A percentile compares a stretch with the other conserved stretches of the same genome.
These are phyloP conservation scores for Saccharomyces hybrid DNA, from an alignment of 1,139 yeast species.

Conservation along the genomic window DNA sequence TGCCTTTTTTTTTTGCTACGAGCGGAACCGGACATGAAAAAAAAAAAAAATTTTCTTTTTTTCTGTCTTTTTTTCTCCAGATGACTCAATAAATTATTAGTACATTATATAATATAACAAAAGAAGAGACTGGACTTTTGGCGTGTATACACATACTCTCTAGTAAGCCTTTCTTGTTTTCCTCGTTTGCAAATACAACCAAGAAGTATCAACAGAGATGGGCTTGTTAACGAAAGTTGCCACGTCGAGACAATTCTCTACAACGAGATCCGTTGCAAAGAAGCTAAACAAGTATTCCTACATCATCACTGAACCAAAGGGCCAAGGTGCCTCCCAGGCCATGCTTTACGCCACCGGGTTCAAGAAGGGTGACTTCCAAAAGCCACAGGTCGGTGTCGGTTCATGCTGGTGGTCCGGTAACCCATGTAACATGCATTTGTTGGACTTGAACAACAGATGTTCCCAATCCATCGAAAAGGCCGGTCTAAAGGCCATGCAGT, in stretches of 20 bases:
- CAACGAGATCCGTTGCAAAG: constrained; percentile 28
- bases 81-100: background rate
- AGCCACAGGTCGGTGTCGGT: constrained; percentile 92
- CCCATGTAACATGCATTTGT: constrained; percentile 92
- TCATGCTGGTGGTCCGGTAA: constrained; percentile 98
- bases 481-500: constrained; percentile 90
- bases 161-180: background rate
- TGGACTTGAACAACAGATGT: constrained; percentile 75
- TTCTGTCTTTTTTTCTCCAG: background rate
- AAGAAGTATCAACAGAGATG: constrained; percentile 6
- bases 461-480: constrained; percentile 74
- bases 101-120: background rate
- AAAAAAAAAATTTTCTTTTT: background rate
- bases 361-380: constrained; percentile 64
- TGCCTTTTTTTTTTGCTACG: background rate
- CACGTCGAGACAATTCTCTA: constrained; percentile 21
- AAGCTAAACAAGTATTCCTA: constrained; percentile 76
- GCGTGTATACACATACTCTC: background rate
- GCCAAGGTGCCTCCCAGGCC: constrained; percentile 99
- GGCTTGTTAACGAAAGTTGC: constrained; percentile 12
- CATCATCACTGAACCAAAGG: constrained; percentile 79
- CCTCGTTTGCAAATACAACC: background rate
- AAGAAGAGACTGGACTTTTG: background rate
- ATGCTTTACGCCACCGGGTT: constrained; percentile 98
- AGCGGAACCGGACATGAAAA: constrained; percentile 1